A percentile compares a stretch with the other conserved stretches of the same genome.
phyloP scores from a whole-genome alignment of 169 alveolate species.

The Plasmodium adleri region DNA sequence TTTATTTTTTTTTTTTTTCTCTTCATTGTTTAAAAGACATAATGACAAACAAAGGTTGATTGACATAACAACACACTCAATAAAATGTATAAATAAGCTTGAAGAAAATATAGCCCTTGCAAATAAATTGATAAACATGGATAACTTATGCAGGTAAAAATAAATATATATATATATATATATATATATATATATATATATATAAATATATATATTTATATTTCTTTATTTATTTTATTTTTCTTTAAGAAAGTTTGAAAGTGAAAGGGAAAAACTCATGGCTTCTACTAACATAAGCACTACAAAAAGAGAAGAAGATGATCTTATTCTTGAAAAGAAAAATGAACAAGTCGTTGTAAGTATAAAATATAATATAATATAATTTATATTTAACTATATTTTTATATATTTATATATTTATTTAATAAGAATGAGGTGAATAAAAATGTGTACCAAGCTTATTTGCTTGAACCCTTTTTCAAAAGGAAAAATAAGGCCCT shows the following conservation, averaged over 20 bases:
- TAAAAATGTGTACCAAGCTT: slow-evolving; percentile 3
- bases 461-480: slow-evolving; percentile 41
- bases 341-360: not conserved
- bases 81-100: slow-evolving; percentile 38
- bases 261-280: slow-evolving; percentile 39
- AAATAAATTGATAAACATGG: slow-evolving; percentile 31
- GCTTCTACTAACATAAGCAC: not conserved
- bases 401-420: not conserved
- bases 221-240: not conserved
- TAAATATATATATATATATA: not conserved
- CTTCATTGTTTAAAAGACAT: slow-evolving; percentile 1
- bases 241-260: slow-evolving; percentile 36
- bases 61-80: slow-evolving; percentile 41
- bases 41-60: slow-evolving; percentile 57
- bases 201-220: not conserved
- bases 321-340: slow-evolving; percentile 2
- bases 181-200: not conserved
- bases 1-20: not conserved
- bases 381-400: not conserved
- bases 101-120: slow-evolving; percentile 59
- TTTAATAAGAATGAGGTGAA: not conserved
- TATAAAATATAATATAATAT: slow-evolving; percentile 6
- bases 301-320: slow-evolving; percentile 6
- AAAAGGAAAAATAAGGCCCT: slow-evolving; percentile 41
- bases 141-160: slow-evolving; percentile 49